These are phyloP conservation scores for Amesomyces nigricolor DNA, from an alignment of 2,329 filamentous ascomycete genomes.

Conservation along the genomic window DNA sequence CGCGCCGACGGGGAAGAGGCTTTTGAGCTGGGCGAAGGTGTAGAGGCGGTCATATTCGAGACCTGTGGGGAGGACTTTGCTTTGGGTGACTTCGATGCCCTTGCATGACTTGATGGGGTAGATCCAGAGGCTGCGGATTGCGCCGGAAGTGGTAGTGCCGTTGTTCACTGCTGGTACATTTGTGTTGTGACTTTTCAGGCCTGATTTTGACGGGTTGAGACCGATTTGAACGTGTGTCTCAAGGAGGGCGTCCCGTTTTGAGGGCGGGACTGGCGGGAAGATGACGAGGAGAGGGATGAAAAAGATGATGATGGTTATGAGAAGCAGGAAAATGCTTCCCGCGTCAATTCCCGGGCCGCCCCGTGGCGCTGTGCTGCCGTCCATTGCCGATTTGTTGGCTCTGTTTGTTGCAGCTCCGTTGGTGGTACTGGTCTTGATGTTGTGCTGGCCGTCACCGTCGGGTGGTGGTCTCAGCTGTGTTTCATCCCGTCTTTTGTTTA, in stretches of 20 bases:
- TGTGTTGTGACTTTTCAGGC: constrained; percentile 29
- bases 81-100: constrained; percentile 65
- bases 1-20: constrained; percentile 40
- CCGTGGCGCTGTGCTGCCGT: constrained; percentile 11
- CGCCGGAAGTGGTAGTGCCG: neutral
- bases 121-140: constrained; percentile 63
- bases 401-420: neutral
- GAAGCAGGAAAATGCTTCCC: constrained; percentile 36
- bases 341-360: constrained; percentile 25
- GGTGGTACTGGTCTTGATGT: neutral
- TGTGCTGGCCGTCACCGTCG: neutral
- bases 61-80: constrained; percentile 61
- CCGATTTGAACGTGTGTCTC: constrained; percentile 51
- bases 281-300: constrained; percentile 48
- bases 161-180: neutral
- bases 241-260: constrained; percentile 47
- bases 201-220: constrained; percentile 35
- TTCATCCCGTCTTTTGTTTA: too few relatives aligned
- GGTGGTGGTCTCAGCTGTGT: neutral
- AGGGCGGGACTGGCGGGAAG: constrained; percentile 50
- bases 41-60: constrained; percentile 78
- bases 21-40: constrained; percentile 66
- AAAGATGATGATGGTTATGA: constrained; percentile 45
- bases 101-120: constrained; percentile 81
- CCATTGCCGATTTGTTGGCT: constrained; percentile 8